A percentile compares a stretch with the other conserved stretches of the same genome.
Evolutionary conservation across 192 early-diverging fungal species (phyloP).

Genomic region (Rhizophagus sp.): DNA sequence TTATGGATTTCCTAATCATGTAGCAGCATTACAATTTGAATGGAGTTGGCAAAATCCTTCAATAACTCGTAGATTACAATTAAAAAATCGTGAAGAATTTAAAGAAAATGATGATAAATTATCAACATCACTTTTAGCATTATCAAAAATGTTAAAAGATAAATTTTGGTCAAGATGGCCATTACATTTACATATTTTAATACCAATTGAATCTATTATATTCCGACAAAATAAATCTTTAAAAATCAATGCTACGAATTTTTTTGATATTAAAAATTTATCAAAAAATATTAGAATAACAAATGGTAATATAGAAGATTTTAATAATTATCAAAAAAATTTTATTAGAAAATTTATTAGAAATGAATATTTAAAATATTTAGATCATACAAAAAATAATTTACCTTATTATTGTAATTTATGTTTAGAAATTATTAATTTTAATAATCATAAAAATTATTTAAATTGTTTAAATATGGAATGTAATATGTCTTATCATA

Average conservation of each 20-base stretch:
- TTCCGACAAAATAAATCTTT: not conserved
- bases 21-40: slow-evolving; percentile 12
- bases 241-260: not conserved
- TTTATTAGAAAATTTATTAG: not conserved
- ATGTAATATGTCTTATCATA: not conserved
- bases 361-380: not conserved
- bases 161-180: slow-evolving; percentile 8
- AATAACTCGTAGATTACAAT: not conserved
- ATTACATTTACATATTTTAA: slow-evolving; percentile 4
- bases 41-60: slow-evolving; percentile 1
- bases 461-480: not conserved
- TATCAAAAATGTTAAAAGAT: not conserved
- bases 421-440: not conserved
- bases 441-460: not conserved
- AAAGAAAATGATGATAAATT: not conserved
- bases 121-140: not conserved
- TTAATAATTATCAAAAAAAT: slow-evolving; percentile 8
- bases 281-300: slow-evolving; percentile 6
- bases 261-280: not conserved
- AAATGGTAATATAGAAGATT: not conserved
- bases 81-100: not conserved
- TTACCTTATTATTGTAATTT: not conserved
- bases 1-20: not conserved
- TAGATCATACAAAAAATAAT: not conserved
- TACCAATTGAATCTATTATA: not conserved